Conservation (phyloP, 345 rosid genomes). For the Populus tremula region DNA sequence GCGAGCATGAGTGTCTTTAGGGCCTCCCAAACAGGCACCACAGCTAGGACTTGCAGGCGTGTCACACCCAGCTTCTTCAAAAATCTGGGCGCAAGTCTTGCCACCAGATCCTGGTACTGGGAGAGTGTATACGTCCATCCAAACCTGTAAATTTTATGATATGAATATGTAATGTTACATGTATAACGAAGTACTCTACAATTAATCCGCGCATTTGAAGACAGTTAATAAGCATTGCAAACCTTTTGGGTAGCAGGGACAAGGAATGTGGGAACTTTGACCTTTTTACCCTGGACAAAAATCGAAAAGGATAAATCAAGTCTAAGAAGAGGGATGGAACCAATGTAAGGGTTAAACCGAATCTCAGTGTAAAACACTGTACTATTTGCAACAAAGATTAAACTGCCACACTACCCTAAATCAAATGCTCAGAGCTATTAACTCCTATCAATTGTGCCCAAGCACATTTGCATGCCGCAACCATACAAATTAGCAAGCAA, state of each 20-base stretch:
- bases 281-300: conserved; percentile 67
- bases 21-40: conserved; percentile 99
- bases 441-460: neutral
- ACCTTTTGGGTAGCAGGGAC: conserved; percentile 98
- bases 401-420: neutral
- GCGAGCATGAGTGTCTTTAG: conserved; percentile 88
- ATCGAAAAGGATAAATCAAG: neutral
- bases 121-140: conserved; percentile 84
- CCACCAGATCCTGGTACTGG: conserved; percentile 97
- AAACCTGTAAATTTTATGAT: conserved; percentile 48
- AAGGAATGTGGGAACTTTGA: conserved; percentile 94
- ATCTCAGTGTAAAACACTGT: neutral
- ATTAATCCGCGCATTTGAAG: neutral
- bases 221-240: conserved; percentile 3
- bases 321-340: neutral
- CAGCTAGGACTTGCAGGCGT: conserved; percentile 94
- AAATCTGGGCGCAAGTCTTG: conserved; percentile 92
- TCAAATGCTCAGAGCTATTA: neutral
- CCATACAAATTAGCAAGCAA: neutral
- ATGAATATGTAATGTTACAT: neutral
- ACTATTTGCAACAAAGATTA: neutral
- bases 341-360: neutral
- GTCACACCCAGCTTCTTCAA: conserved; percentile 98
- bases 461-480: neutral
- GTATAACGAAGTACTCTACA: neutral